Evolutionary conservation across 345 rosid species (phyloP).

Genomic region (Heritiera fomes): DNA sequence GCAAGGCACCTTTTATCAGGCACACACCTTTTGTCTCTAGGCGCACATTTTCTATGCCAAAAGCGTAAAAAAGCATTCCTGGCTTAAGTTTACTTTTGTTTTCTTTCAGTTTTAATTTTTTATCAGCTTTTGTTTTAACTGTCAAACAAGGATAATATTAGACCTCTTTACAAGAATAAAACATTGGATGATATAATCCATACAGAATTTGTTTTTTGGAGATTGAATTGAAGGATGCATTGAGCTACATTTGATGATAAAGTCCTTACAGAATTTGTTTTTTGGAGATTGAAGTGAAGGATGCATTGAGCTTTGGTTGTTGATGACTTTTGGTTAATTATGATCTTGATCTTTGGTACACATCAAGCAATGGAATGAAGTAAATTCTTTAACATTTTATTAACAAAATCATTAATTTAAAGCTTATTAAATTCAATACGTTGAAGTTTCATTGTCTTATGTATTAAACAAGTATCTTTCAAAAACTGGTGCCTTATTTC

Average conservation of each 20-base stretch:
- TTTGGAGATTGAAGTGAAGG: background rate
- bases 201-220: background rate
- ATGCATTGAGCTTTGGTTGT: background rate
- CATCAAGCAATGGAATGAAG: background rate
- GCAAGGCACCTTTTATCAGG: background rate
- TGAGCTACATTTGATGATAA: background rate
- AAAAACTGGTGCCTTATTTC: background rate
- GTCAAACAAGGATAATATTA: background rate
- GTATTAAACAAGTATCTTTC: background rate
- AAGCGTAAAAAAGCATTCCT: background rate
- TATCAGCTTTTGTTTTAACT: background rate
- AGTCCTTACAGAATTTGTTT: background rate
- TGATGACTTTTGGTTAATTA: background rate
- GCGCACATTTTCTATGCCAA: background rate
- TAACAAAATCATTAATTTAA: background rate
- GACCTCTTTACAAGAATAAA: background rate
- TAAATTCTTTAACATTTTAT: background rate
- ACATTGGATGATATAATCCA: background rate
- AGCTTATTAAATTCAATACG: background rate
- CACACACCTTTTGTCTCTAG: background rate
- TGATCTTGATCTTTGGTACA: background rate
- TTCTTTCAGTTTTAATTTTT: background rate
- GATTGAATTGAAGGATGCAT: too few species aligned
- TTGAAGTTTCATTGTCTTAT: background rate
- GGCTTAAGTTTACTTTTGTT: background rate